These are phyloP conservation scores for Narthecium ossifragum DNA, from an alignment of 106 monocot genomes.

Conservation along the genomic window DNA sequence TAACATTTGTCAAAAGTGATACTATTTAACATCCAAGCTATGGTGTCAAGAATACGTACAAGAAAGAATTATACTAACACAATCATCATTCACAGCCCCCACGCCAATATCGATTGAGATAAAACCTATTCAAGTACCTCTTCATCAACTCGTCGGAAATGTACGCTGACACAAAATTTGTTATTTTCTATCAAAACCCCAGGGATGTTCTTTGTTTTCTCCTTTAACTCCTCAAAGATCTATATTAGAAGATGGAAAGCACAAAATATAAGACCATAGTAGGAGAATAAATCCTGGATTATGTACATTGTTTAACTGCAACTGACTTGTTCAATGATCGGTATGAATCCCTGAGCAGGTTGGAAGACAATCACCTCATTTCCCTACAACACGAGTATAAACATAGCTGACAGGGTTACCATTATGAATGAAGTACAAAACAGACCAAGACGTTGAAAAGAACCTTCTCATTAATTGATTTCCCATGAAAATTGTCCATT, in stretches of 20 bases:
- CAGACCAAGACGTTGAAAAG: background rate
- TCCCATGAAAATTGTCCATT: background rate
- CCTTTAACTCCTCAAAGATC: conserved; percentile 6
- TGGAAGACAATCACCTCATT: conserved; percentile 9
- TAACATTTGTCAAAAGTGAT: no score
- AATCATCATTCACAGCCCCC: background rate
- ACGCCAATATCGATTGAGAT: background rate
- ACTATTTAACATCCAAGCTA: no score
- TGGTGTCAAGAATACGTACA: background rate
- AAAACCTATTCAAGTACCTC: background rate
- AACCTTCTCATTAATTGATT: background rate
- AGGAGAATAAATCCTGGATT: background rate
- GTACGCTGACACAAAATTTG: conserved; percentile 16
- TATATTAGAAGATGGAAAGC: background rate
- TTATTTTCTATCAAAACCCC: conserved; percentile 14
- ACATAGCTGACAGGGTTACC: background rate
- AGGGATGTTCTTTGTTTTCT: conserved; percentile 6
- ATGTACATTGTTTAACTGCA: background rate
- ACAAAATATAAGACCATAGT: background rate
- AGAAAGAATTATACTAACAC: background rate
- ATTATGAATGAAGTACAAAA: background rate
- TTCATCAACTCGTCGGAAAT: conserved; percentile 12
- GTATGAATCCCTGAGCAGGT: conserved; percentile 18
- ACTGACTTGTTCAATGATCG: conserved; percentile 12
- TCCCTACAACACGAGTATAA: background rate